phyloP scores from a whole-genome alignment of 176 grass and related monocot species.

The Tuctoria greenei region DNA sequence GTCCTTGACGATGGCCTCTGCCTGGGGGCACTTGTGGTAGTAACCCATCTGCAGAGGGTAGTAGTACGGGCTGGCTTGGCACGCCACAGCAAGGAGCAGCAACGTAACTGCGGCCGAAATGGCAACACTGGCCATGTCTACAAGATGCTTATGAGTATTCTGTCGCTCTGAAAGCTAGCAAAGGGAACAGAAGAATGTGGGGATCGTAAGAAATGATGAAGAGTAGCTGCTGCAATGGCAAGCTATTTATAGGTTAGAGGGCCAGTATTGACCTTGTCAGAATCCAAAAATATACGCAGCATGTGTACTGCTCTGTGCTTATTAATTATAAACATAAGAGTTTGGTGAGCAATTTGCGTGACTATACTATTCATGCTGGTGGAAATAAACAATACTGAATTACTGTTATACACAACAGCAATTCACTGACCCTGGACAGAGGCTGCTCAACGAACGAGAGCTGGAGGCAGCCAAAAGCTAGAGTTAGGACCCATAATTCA shows the following conservation, averaged over 20 bases:
- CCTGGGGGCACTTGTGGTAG: slow-evolving; percentile 41
- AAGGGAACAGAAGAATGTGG: not conserved
- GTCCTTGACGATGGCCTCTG: slow-evolving; percentile 35
- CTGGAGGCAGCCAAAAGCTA: too few relatives aligned
- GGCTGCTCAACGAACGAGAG: slow-evolving; percentile 8
- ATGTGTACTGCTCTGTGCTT: too few relatives aligned
- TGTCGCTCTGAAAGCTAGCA: not conserved
- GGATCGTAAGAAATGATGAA: not conserved
- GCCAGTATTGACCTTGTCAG: not conserved
- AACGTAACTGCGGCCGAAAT: not conserved
- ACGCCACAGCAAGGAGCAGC: slow-evolving; percentile 17
- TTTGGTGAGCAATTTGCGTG: too few relatives aligned
- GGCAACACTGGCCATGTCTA: not conserved
- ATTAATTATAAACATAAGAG: too few relatives aligned
- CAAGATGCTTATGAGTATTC: not conserved
- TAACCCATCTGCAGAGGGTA: slow-evolving; percentile 38
- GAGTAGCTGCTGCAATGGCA: not conserved
- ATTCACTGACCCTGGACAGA: slow-evolving; percentile 13
- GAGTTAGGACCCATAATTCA: not conserved
- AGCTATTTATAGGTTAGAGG: slow-evolving; percentile 1
- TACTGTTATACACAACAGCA: not conserved
- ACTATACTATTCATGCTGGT: too few relatives aligned
- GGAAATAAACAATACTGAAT: not conserved
- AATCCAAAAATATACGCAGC: not conserved
- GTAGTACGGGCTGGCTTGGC: slow-evolving; percentile 28